These are phyloP conservation scores for Penicillium sp. DNA, from an alignment of 2,329 filamentous ascomycete genomes.

Conservation along the genomic window DNA sequence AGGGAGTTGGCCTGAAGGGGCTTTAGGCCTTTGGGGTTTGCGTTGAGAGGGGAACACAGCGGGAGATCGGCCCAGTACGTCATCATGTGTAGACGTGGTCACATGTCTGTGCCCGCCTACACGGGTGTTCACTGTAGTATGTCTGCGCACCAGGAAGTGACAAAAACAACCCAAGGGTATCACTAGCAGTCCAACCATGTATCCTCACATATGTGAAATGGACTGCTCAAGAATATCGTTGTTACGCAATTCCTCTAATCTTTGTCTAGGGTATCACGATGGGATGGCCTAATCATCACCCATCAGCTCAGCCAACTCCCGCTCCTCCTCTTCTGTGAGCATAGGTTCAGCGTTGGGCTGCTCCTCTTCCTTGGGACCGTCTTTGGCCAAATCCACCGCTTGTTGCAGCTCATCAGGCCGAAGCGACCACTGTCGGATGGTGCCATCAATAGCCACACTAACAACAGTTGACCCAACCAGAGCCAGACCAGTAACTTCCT, in stretches of 20 bases:
- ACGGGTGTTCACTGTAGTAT: background rate
- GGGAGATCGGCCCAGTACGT: constrained; percentile 39
- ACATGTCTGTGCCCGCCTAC: constrained; percentile 20
- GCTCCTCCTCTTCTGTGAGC: constrained; percentile 87
- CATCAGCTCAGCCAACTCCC: constrained; percentile 89
- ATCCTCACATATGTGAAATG: too few species aligned
- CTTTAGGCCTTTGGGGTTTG: constrained; percentile 1
- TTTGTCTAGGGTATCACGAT: constrained; percentile 18
- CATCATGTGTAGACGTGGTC: constrained; percentile 32
- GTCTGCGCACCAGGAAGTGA: too few species aligned
- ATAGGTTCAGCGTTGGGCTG: constrained; percentile 51
- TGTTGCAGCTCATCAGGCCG: constrained; percentile 61
- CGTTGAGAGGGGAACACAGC: background rate
- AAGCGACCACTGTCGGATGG: constrained; percentile 81
- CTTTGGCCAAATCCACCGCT: constrained; percentile 53
- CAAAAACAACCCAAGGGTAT: too few species aligned
- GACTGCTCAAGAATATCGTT: background rate
- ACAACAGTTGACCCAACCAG: constrained; percentile 63
- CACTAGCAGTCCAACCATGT: background rate
- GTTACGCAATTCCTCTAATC: background rate
- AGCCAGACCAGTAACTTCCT: constrained; percentile 84
- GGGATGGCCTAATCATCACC: constrained; percentile 57
- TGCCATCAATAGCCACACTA: constrained; percentile 88
- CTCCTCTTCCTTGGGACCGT: constrained; percentile 48
- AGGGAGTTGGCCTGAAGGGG: too few species aligned